A percentile compares a stretch with the other conserved stretches of the same genome.
These are phyloP conservation scores for sorghum (Sorghum bicolor) DNA, from an alignment of 176 grass and related monocot genomes.

Conservation along the genomic window Sorghum_bicolor_NCBIv3 NC_012870.2:9863501-9864000, in stretches of 20 bases:
- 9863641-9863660: slow-evolving; percentile 65
- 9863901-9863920: background rate
- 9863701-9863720: background rate
- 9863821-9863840: background rate
- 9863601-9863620: slow-evolving; percentile 60
- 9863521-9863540: slow-evolving; percentile 56
- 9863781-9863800: background rate
- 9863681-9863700: slow-evolving; percentile 23
- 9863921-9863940: no score
- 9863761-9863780: background rate
- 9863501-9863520: slow-evolving; percentile 46
- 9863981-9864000: no score
- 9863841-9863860: background rate
- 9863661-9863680: slow-evolving; percentile 63
- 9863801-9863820: background rate
- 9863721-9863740: background rate
- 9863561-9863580: slow-evolving; percentile 52
- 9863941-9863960: no score
- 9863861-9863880: background rate
- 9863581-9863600: slow-evolving; percentile 54
- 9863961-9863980: no score
- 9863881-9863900: background rate
- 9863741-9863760: background rate
- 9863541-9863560: slow-evolving; percentile 36
- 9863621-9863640: slow-evolving; percentile 76